Conservation (phyloP, 495 filamentous ascomycete species). For the Chaetomium fimeti region DNA sequence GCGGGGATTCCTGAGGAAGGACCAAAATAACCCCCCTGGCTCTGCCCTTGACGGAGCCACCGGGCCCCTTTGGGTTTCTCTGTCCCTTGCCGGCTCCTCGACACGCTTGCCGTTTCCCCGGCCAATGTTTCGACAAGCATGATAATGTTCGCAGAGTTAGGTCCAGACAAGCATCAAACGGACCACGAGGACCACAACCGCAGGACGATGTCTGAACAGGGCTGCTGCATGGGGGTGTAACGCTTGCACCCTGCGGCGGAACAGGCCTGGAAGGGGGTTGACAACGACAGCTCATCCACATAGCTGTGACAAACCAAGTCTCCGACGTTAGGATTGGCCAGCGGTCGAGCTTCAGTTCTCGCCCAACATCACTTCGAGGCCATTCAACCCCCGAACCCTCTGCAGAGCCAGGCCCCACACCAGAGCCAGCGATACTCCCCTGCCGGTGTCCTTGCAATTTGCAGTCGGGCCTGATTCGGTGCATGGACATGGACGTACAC, state of each 20-base stretch:
- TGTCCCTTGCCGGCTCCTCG: neutral
- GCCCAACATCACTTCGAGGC: constrained; percentile 3
- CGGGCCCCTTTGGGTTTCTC: neutral
- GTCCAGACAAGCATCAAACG: constrained; percentile 52
- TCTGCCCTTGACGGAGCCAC: constrained; percentile 22
- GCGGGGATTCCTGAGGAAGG: constrained; percentile 26
- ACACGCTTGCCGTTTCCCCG: constrained; percentile 27
- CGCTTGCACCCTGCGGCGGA: constrained; percentile 20
- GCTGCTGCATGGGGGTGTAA: constrained; percentile 18
- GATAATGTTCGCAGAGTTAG: constrained; percentile 37
- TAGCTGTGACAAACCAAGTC: neutral
- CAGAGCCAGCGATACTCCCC: neutral
- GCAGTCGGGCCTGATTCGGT: constrained; percentile 1
- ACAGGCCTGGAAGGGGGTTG: constrained; percentile 29
- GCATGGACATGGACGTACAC: neutral
- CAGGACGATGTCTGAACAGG: constrained; percentile 15
- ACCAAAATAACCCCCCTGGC: constrained; percentile 21
- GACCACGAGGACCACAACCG: constrained; percentile 34
- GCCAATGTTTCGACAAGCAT: constrained; percentile 40
- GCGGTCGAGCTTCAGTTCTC: constrained; percentile 10
- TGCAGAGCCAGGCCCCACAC: neutral
- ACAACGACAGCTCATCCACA: constrained; percentile 9
- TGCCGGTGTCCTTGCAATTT: constrained; percentile 11
- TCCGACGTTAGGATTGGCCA: too few relatives aligned
- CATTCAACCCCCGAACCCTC: constrained; percentile 7